Evolutionary conservation across 805 yeast genomes (phyloP).

Genomic region (Schwanniomyces polymorphus): DNA sequence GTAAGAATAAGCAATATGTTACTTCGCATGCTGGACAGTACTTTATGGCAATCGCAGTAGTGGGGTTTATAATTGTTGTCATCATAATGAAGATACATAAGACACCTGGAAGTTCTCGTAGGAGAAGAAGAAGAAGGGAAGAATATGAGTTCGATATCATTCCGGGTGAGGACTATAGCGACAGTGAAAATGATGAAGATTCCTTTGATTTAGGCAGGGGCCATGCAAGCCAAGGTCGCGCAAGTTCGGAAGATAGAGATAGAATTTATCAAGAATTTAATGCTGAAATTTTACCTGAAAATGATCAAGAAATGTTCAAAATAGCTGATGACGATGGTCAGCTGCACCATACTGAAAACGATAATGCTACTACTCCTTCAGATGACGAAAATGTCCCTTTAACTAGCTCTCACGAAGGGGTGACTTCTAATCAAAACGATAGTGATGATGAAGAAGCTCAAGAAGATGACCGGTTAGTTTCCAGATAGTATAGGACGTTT

Average conservation of each 20-base stretch:
- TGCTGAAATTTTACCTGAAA: constrained; percentile 35
- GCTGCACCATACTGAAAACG: constrained; percentile 4
- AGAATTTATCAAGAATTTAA: constrained; percentile 41
- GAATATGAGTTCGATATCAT: constrained; percentile 77
- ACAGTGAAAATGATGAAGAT: constrained; percentile 27
- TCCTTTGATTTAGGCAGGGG: constrained; percentile 34
- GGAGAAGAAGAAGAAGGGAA: constrained; percentile 63
- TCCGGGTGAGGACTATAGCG: constrained; percentile 58
- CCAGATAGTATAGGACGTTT: background rate
- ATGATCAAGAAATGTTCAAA: constrained; percentile 37
- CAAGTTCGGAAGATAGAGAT: constrained; percentile 38
- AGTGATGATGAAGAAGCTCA: background rate
- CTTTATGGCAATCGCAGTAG: constrained; percentile 55
- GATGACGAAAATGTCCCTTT: background rate
- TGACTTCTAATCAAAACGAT: background rate
- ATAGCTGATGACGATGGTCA: constrained; percentile 42
- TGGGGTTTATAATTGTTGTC: constrained; percentile 56
- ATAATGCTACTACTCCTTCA: background rate
- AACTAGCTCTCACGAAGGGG: background rate
- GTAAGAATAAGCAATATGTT: constrained; percentile 33
- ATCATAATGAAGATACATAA: constrained; percentile 45
- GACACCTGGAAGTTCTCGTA: constrained; percentile 39
- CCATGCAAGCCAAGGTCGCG: constrained; percentile 10
- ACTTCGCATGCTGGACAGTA: constrained; percentile 57
- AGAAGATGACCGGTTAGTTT: background rate